phyloP scores from a whole-genome alignment of 1,284 basidiomycete genomes.

The Heterobasidion irregulare region DNA sequence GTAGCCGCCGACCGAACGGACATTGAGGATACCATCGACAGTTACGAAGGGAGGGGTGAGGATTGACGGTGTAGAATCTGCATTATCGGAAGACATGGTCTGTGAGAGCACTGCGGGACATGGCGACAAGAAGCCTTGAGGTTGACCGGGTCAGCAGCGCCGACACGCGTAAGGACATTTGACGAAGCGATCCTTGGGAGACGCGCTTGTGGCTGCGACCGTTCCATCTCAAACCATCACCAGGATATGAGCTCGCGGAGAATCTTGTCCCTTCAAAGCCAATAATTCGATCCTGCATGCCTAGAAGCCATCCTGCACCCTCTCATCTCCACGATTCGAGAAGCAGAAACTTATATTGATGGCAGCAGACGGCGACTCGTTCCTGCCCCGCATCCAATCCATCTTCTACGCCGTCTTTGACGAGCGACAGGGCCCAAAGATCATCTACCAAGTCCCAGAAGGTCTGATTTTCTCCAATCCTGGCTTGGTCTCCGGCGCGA shows the following conservation, averaged over 20 bases:
- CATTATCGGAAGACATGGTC: not conserved
- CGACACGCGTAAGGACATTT: too few relatives aligned
- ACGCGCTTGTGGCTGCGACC: too few relatives aligned
- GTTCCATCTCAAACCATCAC: too few relatives aligned
- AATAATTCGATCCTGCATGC: too few relatives aligned
- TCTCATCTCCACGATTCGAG: too few relatives aligned
- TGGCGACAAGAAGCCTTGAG: too few relatives aligned
- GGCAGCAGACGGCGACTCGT: constrained; percentile 52
- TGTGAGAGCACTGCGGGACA: not conserved
- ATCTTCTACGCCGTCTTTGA: constrained; percentile 89
- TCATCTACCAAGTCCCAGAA: constrained; percentile 87
- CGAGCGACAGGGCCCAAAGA: constrained; percentile 72
- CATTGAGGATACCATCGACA: constrained; percentile 32
- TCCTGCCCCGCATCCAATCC: constrained; percentile 74
- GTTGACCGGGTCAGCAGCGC: too few relatives aligned
- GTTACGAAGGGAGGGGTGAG: constrained; percentile 28
- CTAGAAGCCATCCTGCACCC: too few relatives aligned
- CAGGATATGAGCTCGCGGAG: too few relatives aligned
- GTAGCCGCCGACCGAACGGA: constrained; percentile 28
- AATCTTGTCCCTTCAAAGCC: too few relatives aligned
- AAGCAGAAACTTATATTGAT: too few relatives aligned
- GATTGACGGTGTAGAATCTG: not conserved
- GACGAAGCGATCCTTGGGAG: too few relatives aligned
- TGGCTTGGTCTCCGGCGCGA: constrained; percentile 9
- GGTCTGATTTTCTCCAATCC: constrained; percentile 50